Conservation (phyloP, 2,329 filamentous ascomycete species). For the Ceratocystis destructans region DNA sequence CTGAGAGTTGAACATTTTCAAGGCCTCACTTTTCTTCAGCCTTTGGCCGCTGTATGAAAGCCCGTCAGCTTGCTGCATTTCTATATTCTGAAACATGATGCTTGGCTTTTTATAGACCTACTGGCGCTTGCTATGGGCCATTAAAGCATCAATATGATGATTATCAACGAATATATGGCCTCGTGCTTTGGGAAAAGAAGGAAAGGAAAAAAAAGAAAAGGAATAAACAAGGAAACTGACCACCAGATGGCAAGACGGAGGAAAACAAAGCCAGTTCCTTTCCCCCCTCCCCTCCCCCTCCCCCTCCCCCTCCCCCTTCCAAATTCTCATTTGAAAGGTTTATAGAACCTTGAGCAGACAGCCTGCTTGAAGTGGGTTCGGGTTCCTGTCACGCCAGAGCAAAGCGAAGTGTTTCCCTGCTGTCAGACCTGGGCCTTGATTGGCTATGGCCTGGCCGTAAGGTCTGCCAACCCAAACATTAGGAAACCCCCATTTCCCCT, state of each 20-base stretch:
- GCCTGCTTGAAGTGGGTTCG: not conserved
- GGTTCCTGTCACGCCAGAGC: conserved; percentile 3
- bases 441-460: not conserved
- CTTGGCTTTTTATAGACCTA: not conserved
- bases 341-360: not conserved
- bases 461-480: not conserved
- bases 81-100: not conserved
- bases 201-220: too few species aligned
- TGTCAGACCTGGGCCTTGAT: not conserved
- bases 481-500: not conserved
- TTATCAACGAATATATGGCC: too few species aligned
- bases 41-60: not conserved
- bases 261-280: not conserved
- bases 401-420: conserved; percentile 3
- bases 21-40: not conserved
- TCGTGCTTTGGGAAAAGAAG: not conserved
- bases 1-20: not conserved
- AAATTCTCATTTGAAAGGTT: not conserved
- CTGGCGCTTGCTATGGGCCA: not conserved
- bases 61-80: not conserved
- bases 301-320: not conserved
- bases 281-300: not conserved
- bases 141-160: not conserved
- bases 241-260: not conserved
- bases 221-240: not conserved